Evolutionary conservation across 495 filamentous ascomycete species (phyloP), one percentile per base, ranked within the genome.

Genomic region (Usnea hakonensis): DNA sequence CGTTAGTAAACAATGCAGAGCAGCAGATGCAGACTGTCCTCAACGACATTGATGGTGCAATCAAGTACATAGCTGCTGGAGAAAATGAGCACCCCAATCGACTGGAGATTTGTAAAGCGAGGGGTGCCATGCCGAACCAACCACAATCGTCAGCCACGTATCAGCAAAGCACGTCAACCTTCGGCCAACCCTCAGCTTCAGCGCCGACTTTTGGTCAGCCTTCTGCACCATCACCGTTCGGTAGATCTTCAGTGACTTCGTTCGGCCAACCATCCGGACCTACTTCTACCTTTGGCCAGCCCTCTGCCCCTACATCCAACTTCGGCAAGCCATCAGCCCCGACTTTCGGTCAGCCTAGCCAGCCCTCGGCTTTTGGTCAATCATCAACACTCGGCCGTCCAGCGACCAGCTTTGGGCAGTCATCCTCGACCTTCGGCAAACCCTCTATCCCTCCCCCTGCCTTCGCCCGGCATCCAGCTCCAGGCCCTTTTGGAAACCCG

Each of bases 11-110:
- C 14, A 78, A 83, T 55, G 84, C 86, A 6, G 71, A 87, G 55
- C 77, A 84, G 52, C 90, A 94, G 67, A 90, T 89, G 32, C 81
- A 88, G 57, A 76, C 74, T 21, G 82, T 83, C 0, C 71, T 90
- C 2, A 81, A 75, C 61, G 84, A 95, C 66, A 67, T 89, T 30
- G 79, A 88, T 62, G 86, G 82, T 5, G 91, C 90, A 5, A 77
- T 90, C 52, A 79, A 87, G 52, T 95, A 87, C 69, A 73, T 96
- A 28, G 69, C 85, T 16, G 81, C 84, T 19, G 86, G 81, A 23
- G 81, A 71, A 37, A 86, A 91, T 43, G 81, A 86, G 52, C 91
- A 93, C 68, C 90, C 89, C 0, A 95, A 95, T 67, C 83, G 91
- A 17, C 77, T 84, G 56, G 91, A 95, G 67, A 85, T 91, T 16